These are phyloP conservation scores for Lepiota venenata DNA, from an alignment of 768 basidiomycete genomes.

Conservation along the genomic window DNA sequence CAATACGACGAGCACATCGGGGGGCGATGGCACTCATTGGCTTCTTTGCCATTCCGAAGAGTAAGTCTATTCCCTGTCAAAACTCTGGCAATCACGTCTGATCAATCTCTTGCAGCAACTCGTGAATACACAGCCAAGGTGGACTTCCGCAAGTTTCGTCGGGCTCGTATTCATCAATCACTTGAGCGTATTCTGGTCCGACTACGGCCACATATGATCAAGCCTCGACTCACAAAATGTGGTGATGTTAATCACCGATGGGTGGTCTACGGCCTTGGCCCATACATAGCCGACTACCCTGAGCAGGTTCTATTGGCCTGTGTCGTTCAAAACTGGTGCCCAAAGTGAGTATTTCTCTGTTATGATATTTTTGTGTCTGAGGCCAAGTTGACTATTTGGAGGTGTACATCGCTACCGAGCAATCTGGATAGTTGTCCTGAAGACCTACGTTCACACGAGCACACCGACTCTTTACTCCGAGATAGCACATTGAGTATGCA, in stretches of 20 bases:
- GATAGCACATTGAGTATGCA: neutral
- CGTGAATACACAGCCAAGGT: no score
- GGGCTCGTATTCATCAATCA: neutral
- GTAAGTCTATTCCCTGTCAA: no score
- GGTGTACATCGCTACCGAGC: neutral
- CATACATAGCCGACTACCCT: no score
- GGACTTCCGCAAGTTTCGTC: neutral
- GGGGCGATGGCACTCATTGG: no score
- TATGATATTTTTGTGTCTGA: neutral
- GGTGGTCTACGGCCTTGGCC: no score
- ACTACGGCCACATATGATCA: neutral
- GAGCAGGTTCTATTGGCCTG: slow-evolving; percentile 17
- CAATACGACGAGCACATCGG: no score
- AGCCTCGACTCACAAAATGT: no score
- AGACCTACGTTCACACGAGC: neutral
- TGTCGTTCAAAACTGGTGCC: slow-evolving; percentile 25
- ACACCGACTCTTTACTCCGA: neutral
- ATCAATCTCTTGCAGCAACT: no score
- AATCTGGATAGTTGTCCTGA: neutral
- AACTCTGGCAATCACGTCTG: no score
- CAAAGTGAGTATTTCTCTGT: slow-evolving; percentile 17
- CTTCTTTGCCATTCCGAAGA: no score
- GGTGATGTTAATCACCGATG: no score
- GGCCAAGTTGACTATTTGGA: neutral
- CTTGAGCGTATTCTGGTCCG: neutral